Conservation (phyloP, 75 land plant species). For the Picea glauca region DNA sequence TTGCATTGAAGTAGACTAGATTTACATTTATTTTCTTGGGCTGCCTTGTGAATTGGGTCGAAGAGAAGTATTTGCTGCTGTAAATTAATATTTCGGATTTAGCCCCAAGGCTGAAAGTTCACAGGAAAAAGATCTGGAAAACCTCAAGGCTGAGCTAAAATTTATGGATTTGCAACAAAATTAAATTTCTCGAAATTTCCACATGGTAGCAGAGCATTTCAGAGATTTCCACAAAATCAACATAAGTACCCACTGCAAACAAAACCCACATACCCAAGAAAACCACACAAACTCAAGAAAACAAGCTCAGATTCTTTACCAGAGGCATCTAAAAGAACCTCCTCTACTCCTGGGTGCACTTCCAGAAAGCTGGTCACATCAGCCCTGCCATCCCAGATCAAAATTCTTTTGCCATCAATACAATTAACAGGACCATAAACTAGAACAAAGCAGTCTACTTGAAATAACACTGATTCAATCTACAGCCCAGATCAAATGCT, state of each 20-base stretch:
- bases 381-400: conserved; percentile 11
- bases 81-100: no score
- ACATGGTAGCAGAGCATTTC: no score
- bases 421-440: background rate
- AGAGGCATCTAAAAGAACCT: conserved; percentile 24
- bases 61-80: no score
- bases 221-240: no score
- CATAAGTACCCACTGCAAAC: background rate
- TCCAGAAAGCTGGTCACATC: conserved; percentile 34
- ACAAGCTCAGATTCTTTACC: background rate
- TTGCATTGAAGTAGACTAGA: no score
- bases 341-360: conserved; percentile 38
- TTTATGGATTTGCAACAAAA: no score
- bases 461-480: background rate
- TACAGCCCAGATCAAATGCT: background rate
- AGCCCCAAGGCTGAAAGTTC: no score
- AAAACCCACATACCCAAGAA: background rate
- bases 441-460: background rate
- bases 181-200: no score
- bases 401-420: background rate
- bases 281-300: background rate
- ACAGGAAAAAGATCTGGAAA: no score
- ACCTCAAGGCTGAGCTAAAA: no score
- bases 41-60: no score
- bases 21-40: no score